A percentile compares a stretch with the other conserved stretches of the same genome.
Evolutionary conservation across 805 yeast species (phyloP).

Genomic region (Candida argentea): DNA sequence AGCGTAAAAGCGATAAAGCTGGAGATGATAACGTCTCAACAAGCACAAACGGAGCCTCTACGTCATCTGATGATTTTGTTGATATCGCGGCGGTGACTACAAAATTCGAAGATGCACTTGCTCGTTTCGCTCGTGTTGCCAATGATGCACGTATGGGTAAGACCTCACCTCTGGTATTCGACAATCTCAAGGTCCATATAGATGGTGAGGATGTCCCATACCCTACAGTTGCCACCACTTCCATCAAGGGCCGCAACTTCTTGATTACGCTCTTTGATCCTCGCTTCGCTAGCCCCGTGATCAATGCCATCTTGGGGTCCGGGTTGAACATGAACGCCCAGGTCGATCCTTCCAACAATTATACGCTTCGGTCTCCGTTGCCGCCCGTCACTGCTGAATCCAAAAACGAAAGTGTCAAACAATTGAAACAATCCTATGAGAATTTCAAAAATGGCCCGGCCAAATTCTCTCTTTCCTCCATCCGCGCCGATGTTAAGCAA

Average conservation of each 20-base stretch:
- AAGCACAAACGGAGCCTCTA: no score
- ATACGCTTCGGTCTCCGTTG: constrained; percentile 59
- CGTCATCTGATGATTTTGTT: no score
- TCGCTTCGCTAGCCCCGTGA: constrained; percentile 52
- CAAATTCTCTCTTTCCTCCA: constrained; percentile 31
- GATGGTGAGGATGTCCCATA: constrained; percentile 39
- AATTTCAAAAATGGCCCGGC: constrained; percentile 40
- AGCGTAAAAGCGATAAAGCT: no score
- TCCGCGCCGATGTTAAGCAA: constrained; percentile 44
- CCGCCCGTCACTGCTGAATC: constrained; percentile 69
- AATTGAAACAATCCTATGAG: constrained; percentile 59
- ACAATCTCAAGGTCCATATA: constrained; percentile 41
- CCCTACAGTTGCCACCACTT: constrained; percentile 60
- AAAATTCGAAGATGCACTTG: constrained; percentile 40
- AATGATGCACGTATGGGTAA: constrained; percentile 62
- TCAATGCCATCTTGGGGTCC: constrained; percentile 60
- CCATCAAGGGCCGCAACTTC: constrained; percentile 58
- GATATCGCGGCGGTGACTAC: constrained; percentile 28
- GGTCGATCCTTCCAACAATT: constrained; percentile 60
- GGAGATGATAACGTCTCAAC: no score
- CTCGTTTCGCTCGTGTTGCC: constrained; percentile 43
- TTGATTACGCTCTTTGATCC: constrained; percentile 86
- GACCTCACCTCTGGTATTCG: constrained; percentile 58
- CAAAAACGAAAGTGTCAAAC: constrained; percentile 44
- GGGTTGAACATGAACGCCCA: constrained; percentile 74